phyloP scores from a whole-genome alignment of 805 yeast species.

The Candida endomychidarum region DNA sequence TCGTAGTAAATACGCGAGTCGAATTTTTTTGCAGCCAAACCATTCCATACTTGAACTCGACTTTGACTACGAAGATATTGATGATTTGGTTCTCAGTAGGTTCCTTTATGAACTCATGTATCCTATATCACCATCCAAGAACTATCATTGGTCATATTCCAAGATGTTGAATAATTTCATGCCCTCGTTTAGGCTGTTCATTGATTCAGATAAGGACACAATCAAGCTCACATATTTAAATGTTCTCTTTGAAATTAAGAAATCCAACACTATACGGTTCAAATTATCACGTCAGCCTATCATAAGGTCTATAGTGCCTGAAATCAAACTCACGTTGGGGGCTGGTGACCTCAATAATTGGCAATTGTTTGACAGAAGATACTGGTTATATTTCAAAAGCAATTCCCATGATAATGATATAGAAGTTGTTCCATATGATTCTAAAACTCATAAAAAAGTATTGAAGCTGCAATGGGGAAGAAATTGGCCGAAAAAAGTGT shows the following conservation, averaged over 20 bases:
- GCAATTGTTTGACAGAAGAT: slow-evolving; percentile 41
- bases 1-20: slow-evolving; percentile 3
- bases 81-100: slow-evolving; percentile 25
- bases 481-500: slow-evolving; percentile 7
- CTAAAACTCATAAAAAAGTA: slow-evolving; percentile 11
- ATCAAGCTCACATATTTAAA: slow-evolving; percentile 23
- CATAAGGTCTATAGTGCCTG: slow-evolving; percentile 4
- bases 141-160: slow-evolving; percentile 42
- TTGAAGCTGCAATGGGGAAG: slow-evolving; percentile 7
- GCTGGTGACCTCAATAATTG: slow-evolving; percentile 16
- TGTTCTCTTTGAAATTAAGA: slow-evolving; percentile 18
- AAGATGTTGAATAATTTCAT: slow-evolving; percentile 33
- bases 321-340: slow-evolving; percentile 1
- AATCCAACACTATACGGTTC: slow-evolving; percentile 11
- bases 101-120: slow-evolving; percentile 26
- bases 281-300: slow-evolving; percentile 24
- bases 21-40: neutral
- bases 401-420: neutral
- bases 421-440: slow-evolving; percentile 18
- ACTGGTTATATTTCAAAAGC: slow-evolving; percentile 24
- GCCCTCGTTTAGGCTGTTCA: slow-evolving; percentile 22
- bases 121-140: slow-evolving; percentile 31
- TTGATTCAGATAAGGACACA: slow-evolving; percentile 2
- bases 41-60: slow-evolving; percentile 2
- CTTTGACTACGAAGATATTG: slow-evolving; percentile 2